phyloP scores from a whole-genome alignment of 352 stramenopile species.

The Pythium rishiriense region DNA sequence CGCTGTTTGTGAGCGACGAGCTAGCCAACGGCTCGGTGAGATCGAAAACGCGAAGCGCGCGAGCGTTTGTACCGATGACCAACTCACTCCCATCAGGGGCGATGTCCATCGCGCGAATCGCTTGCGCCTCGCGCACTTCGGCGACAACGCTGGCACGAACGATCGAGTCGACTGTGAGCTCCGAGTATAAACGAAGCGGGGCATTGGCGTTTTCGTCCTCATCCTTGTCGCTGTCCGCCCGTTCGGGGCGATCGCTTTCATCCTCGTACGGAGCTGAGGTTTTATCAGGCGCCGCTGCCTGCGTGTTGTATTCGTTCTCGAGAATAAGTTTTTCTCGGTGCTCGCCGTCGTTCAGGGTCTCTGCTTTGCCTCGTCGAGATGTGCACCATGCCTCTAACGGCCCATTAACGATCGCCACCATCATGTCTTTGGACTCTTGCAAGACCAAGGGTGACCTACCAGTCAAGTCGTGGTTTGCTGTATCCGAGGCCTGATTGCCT shows the following conservation, averaged over 20 bases:
- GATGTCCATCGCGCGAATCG: slow-evolving; percentile 55
- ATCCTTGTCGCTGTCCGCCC: not conserved
- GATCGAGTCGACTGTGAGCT: slow-evolving; percentile 43
- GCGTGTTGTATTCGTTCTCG: not conserved
- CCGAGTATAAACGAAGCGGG: slow-evolving; percentile 30
- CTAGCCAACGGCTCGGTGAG: slow-evolving; percentile 24
- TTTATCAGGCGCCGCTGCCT: not conserved
- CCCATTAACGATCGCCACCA: not conserved
- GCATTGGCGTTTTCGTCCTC: not conserved
- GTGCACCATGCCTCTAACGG: slow-evolving; percentile 17
- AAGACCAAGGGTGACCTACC: not conserved
- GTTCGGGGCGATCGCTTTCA: not conserved
- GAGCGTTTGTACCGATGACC: slow-evolving; percentile 65
- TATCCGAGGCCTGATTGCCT: too few relatives aligned
- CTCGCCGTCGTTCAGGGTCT: not conserved
- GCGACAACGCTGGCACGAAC: slow-evolving; percentile 51
- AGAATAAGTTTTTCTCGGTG: not conserved
- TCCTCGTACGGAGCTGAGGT: not conserved
- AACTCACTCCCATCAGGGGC: slow-evolving; percentile 38
- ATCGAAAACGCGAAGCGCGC: slow-evolving; percentile 56
- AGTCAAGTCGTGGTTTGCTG: too few relatives aligned
- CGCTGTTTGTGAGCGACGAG: not conserved
- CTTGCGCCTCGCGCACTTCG: slow-evolving; percentile 54
- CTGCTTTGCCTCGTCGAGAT: not conserved
- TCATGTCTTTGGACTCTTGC: not conserved